These are phyloP conservation scores for Venturia aucupariae DNA, from an alignment of 2,329 filamentous ascomycete species.

Conservation along the genomic window DNA sequence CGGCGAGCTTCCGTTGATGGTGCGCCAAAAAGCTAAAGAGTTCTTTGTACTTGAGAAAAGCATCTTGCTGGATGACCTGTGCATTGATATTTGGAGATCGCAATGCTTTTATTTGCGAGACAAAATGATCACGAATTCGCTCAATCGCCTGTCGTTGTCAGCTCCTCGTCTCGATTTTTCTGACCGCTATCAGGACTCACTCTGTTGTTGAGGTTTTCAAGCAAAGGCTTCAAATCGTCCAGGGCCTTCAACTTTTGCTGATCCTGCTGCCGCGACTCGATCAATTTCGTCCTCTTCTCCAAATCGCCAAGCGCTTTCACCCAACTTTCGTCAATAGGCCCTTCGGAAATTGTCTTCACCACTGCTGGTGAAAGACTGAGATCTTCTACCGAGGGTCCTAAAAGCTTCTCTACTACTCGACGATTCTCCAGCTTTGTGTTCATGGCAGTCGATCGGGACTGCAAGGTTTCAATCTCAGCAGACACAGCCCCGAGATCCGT, in stretches of 20 bases:
- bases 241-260: constrained; percentile 61
- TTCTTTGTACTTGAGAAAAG: constrained; percentile 80
- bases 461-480: constrained; percentile 87
- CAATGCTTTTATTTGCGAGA: constrained; percentile 87
- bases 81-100: constrained; percentile 94
- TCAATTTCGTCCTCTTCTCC: constrained; percentile 63
- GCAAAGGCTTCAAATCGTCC: constrained; percentile 72
- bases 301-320: constrained; percentile 73
- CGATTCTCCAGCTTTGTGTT: constrained; percentile 83
- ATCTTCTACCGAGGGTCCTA: constrained; percentile 85
- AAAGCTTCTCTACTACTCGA: constrained; percentile 75
- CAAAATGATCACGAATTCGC: constrained; percentile 87
- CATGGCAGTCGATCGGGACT: constrained; percentile 73
- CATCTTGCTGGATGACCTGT: constrained; percentile 91
- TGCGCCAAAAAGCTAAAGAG: constrained; percentile 76
- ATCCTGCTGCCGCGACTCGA: constrained; percentile 59
- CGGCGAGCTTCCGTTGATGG: constrained; percentile 72
- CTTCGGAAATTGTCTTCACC: constrained; percentile 78
- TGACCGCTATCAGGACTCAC: constrained; percentile 31
- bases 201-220: constrained; percentile 77
- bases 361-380: constrained; percentile 78
- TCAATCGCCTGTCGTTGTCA: constrained; percentile 54
- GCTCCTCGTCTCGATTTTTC: not conserved
- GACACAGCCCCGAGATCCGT: constrained; percentile 88
- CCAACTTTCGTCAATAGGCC: constrained; percentile 84